These are phyloP conservation scores for Vaccinium vitisidaea DNA, from an alignment of 148 eudicot genomes.

Conservation along the genomic window DNA sequence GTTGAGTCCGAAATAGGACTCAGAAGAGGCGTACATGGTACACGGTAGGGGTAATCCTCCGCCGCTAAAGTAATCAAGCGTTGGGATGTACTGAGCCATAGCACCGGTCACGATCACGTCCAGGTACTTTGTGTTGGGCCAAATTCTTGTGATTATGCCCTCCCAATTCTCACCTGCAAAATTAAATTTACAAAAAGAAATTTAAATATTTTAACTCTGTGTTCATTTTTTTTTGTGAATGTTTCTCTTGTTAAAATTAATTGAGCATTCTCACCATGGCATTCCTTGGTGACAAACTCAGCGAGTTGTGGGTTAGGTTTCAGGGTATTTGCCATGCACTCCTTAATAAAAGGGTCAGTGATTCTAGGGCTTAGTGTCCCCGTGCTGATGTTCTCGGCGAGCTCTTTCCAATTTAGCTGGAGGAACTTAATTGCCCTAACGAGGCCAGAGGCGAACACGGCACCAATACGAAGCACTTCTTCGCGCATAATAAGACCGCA, in stretches of 20 bases:
- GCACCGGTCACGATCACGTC: conserved; percentile 74
- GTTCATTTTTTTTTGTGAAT: too few relatives aligned
- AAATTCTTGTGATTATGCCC: conserved; percentile 62
- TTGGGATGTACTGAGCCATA: conserved; percentile 71
- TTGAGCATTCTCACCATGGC: conserved; percentile 17
- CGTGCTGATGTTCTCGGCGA: conserved; percentile 43
- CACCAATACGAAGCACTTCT: conserved; percentile 63
- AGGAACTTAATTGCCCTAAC: conserved; percentile 78
- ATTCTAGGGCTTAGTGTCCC: conserved; percentile 48
- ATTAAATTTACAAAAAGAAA: background rate
- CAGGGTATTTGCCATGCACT: conserved; percentile 38
- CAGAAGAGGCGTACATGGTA: conserved; percentile 70
- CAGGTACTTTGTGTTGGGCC: conserved; percentile 82
- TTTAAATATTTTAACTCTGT: too few relatives aligned
- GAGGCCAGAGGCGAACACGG: conserved; percentile 82
- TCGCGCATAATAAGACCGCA: conserved; percentile 63
- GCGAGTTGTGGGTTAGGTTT: conserved; percentile 59
- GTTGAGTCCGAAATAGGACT: conserved; percentile 76
- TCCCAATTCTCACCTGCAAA: conserved; percentile 55
- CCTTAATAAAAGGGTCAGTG: conserved; percentile 43
- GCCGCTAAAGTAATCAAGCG: conserved; percentile 70
- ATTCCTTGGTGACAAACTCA: conserved; percentile 35
- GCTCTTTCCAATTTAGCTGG: conserved; percentile 48
- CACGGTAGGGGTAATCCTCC: conserved; percentile 52
- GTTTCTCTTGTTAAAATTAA: background rate